Conservation (phyloP, 192 early-diverging fungal genomes). For the Coemansia pectinata region DNA sequence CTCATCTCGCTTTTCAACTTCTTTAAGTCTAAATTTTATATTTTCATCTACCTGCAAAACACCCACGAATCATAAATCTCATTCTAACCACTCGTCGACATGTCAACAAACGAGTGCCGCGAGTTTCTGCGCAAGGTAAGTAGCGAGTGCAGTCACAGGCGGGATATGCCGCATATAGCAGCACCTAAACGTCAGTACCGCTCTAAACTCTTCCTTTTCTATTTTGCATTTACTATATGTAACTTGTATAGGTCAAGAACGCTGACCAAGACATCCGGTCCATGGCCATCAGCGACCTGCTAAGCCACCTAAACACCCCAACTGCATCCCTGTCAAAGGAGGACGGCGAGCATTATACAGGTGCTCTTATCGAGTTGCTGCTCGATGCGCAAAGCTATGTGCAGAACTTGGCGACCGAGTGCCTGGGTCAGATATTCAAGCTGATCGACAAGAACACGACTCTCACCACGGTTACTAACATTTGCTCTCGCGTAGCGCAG, state of each 20-base stretch:
- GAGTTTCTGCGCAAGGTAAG: slow-evolving; percentile 24
- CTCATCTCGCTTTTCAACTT: neutral
- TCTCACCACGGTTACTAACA: slow-evolving; percentile 8
- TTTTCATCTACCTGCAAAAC: neutral
- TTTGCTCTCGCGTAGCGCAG: slow-evolving; percentile 25
- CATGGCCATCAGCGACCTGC: slow-evolving; percentile 43
- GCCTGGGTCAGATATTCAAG: slow-evolving; percentile 32
- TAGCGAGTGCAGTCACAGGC: neutral
- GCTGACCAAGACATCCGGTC: slow-evolving; percentile 44
- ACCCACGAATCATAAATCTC: neutral
- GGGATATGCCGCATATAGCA: neutral
- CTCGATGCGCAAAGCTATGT: slow-evolving; percentile 46
- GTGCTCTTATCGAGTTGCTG: slow-evolving; percentile 24
- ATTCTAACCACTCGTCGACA: neutral
- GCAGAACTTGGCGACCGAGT: slow-evolving; percentile 47
- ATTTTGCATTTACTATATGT: neutral
- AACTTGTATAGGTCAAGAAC: slow-evolving; percentile 24
- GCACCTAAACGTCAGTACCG: neutral
- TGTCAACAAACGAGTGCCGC: slow-evolving; percentile 14
- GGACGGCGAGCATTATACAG: slow-evolving; percentile 27
- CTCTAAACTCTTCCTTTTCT: neutral
- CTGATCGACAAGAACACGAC: slow-evolving; percentile 24
- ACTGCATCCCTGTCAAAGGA: slow-evolving; percentile 10
- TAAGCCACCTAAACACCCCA: slow-evolving; percentile 15
- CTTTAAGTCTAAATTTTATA: neutral